A percentile compares a stretch with the other conserved stretches of the same genome.
Conservation (phyloP, 176 grass and related monocot species). For the Raddia guianensis region DNA sequence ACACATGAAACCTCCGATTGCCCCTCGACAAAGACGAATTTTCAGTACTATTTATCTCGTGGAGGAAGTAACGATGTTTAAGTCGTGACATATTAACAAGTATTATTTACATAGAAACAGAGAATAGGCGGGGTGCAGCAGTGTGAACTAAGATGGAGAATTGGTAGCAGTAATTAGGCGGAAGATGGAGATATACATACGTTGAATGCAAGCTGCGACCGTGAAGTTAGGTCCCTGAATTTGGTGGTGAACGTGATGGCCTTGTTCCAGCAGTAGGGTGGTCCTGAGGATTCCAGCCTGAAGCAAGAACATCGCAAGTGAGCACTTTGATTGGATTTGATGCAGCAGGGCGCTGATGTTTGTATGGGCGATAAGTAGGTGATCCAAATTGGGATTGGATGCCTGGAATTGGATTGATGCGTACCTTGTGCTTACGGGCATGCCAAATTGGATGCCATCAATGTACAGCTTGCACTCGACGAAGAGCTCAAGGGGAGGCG, state of each 20-base stretch:
- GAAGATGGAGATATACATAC: constrained; percentile 42
- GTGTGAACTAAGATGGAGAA: neutral
- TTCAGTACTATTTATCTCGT: neutral
- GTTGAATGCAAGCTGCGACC: constrained; percentile 81
- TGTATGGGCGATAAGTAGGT: no score
- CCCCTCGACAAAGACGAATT: neutral
- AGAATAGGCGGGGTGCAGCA: neutral
- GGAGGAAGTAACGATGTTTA: neutral
- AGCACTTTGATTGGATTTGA: no score
- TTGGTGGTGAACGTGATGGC: constrained; percentile 78
- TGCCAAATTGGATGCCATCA: constrained; percentile 77
- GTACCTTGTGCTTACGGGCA: constrained; percentile 74
- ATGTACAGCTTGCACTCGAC: constrained; percentile 86
- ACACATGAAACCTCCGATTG: neutral
- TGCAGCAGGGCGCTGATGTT: no score
- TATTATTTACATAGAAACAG: neutral
- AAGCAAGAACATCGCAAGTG: no score
- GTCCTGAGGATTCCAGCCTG: constrained; percentile 80
- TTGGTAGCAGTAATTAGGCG: neutral
- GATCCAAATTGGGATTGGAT: no score
- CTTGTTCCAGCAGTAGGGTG: constrained; percentile 82
- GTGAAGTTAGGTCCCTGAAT: constrained; percentile 92
- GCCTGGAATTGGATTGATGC: no score
- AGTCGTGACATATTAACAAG: neutral
- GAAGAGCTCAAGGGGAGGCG: constrained; percentile 52